These are phyloP conservation scores for Cladosporium sp. DNA, from an alignment of 2,329 filamentous ascomycete species.

Conservation along the genomic window DNA sequence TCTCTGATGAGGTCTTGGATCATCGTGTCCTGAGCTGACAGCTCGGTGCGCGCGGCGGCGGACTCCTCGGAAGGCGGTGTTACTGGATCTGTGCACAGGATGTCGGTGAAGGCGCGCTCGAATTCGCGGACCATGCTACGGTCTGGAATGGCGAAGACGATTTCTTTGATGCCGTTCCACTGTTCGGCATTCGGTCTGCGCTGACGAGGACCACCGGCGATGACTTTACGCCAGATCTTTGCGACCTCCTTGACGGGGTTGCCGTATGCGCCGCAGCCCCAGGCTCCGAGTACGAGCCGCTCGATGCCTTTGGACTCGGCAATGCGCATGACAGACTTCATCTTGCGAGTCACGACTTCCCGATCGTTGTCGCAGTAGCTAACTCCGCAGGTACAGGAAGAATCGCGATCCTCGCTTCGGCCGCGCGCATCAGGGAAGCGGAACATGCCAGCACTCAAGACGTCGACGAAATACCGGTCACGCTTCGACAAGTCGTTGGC, in stretches of 20 bases:
- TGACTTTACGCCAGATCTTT: constrained; percentile 45
- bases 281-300: constrained; percentile 55
- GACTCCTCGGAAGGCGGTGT: constrained; percentile 11
- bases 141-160: constrained; percentile 56
- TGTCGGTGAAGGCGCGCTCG: constrained; percentile 30
- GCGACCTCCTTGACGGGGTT: constrained; percentile 57
- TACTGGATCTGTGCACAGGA: constrained; percentile 13
- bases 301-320: constrained; percentile 39
- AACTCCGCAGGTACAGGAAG: constrained; percentile 31
- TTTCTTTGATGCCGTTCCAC: constrained; percentile 39
- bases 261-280: constrained; percentile 60
- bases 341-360: constrained; percentile 48
- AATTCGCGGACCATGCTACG: constrained; percentile 50
- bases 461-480: constrained; percentile 54
- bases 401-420: constrained; percentile 28
- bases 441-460: constrained; percentile 54
- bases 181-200: constrained; percentile 35
- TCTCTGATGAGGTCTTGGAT: constrained; percentile 25
- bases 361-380: constrained; percentile 41
- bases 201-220: constrained; percentile 29
- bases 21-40: constrained; percentile 16
- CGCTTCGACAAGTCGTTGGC: constrained; percentile 36
- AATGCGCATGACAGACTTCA: constrained; percentile 52
- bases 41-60: constrained; percentile 13
- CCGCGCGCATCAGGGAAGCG: constrained; percentile 50